Base-by-base conservation (phyloP, 2,329 filamentous ascomycete species). In the Cladosporium velox region DNA sequence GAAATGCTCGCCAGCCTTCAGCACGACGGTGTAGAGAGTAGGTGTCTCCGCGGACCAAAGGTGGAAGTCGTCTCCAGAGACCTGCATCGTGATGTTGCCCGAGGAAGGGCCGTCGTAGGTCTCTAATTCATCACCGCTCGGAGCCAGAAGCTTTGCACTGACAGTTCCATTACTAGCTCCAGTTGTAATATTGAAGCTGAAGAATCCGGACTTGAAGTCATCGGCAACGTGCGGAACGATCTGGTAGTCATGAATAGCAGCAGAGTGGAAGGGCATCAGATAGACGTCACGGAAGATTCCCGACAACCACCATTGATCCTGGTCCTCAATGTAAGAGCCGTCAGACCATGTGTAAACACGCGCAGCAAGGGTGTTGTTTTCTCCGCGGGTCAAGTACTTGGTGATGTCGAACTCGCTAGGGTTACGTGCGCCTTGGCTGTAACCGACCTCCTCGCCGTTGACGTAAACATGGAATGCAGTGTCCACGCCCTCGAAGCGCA, bases 1-100 rank as follows among this genome's bases (percentile, higher is more conserved):
- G 10, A 76, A 76, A 26, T 85, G 80, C 2, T 69, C 78, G 26
- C 54, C 58, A 4, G 70, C 41, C 3, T 65, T 63, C 30, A 71
- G 59, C 7, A 82, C 77, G 1, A 88, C 76, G 1, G 80, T 76
- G 71, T 91, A 91, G 0, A 91, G 81, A 57, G 85, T 79, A 0
- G 88, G 89, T 0, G 83, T 85, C 73, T 91, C 89, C 1, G 89
- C 89, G 0, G 88, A 89, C 89, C 88, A 91, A 68, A 89, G 86
- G 18, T 79, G 74, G 0, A 87, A 87, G n/a, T 84, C 76, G 3
- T 77, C 61, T 26, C 90, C 78, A 0, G 80, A 74, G 15, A 67
- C 44, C 65, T 65, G 51, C 38, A 65, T 55, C 10, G 58, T 69
- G 21, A 61, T 47, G 44, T 62, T 59, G 7, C 51, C 34, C 14